phyloP scores from a whole-genome alignment of 257 asterid species.

The Petunia secreta region DNA sequence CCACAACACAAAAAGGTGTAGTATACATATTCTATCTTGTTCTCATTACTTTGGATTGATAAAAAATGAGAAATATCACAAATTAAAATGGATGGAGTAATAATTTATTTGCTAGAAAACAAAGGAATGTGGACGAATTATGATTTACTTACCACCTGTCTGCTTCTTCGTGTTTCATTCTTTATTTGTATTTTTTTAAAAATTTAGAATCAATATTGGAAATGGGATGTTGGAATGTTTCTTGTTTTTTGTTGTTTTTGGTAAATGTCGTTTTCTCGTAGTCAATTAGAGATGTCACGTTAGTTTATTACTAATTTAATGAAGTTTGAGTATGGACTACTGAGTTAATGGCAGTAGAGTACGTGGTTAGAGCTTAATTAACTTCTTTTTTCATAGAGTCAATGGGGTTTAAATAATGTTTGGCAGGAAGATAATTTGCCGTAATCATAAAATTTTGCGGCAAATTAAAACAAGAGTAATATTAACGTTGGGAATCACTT shows the following conservation, averaged over 20 bases:
- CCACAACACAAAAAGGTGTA: too few relatives aligned
- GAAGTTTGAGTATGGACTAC: not conserved
- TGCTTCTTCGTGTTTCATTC: not conserved
- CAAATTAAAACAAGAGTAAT: too few relatives aligned
- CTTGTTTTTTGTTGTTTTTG: not conserved
- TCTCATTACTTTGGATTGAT: too few relatives aligned
- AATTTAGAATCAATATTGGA: not conserved
- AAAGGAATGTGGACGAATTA: slow-evolving; percentile 22
- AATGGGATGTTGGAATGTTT: slow-evolving; percentile 5
- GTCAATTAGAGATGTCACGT: not conserved
- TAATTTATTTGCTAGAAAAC: slow-evolving; percentile 13
- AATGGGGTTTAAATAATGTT: not conserved
- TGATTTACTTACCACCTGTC: slow-evolving; percentile 13
- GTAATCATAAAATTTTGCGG: too few relatives aligned
- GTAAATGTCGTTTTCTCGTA: slow-evolving; percentile 2
- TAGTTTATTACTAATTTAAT: not conserved
- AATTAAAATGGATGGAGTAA: not conserved
- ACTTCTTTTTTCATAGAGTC: not conserved
- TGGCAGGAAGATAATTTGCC: too few relatives aligned
- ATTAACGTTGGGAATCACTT: too few relatives aligned
- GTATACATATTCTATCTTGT: too few relatives aligned
- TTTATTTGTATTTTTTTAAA: not conserved
- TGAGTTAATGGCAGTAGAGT: not conserved
- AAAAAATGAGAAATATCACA: too few relatives aligned
- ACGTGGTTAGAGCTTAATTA: not conserved